A percentile compares a stretch with the other conserved stretches of the same genome.
Evolutionary conservation across 441 rosid species (phyloP).

Genomic region (Populus hybrid): DNA sequence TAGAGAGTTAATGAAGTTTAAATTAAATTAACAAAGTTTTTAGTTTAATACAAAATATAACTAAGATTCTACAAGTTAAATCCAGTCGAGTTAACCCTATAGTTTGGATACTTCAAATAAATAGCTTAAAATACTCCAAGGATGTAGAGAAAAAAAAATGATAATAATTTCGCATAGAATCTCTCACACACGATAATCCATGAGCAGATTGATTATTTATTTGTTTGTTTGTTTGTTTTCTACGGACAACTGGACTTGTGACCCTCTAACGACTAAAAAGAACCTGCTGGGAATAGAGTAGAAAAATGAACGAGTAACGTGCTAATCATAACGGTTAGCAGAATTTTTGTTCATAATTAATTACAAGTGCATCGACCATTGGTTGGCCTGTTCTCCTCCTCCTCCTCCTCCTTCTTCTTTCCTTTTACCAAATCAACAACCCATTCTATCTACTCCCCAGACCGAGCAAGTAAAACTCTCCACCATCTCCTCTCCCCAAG

Average conservation of each 20-base stretch:
- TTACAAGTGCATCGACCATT: not conserved
- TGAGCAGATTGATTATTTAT: not conserved
- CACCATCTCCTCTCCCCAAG: not conserved
- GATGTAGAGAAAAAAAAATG: not conserved
- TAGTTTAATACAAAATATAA: no score
- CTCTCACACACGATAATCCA: not conserved
- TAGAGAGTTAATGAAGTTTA: no score
- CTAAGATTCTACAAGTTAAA: no score
- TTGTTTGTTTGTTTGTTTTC: no score
- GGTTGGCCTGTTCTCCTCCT: not conserved
- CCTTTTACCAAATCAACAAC: not conserved
- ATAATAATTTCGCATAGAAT: not conserved
- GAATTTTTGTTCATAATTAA: constrained; percentile 29
- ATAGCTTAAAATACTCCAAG: no score
- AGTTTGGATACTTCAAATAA: no score
- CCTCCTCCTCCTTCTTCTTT: not conserved
- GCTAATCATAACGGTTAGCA: constrained; percentile 25
- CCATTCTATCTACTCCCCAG: not conserved
- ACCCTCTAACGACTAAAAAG: not conserved
- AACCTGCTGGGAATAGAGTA: not conserved
- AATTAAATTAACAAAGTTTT: no score
- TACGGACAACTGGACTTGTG: not conserved
- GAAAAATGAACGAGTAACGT: constrained; percentile 11
- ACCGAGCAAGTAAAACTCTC: not conserved
- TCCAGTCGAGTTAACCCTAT: no score